These are phyloP conservation scores for Antarctomyces pellizariae DNA, from an alignment of 495 filamentous ascomycete species.

Conservation along the genomic window DNA sequence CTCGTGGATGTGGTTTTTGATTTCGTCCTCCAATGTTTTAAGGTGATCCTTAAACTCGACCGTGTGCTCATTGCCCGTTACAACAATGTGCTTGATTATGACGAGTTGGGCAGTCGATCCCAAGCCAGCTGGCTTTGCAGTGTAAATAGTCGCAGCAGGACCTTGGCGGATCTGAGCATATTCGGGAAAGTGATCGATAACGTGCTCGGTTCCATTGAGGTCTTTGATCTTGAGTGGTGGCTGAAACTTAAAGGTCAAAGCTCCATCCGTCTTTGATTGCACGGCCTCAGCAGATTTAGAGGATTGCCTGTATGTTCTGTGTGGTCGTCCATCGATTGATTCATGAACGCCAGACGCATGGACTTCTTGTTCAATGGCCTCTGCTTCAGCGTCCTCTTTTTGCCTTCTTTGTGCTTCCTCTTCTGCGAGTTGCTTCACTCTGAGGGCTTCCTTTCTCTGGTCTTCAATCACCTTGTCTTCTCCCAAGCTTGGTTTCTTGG, in stretches of 20 bases:
- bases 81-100: conserved; percentile 42
- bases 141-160: conserved; percentile 34
- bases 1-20: conserved; percentile 54
- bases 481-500: too few species aligned
- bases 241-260: too few species aligned
- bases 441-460: too few species aligned
- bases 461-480: too few species aligned
- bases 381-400: conserved; percentile 16
- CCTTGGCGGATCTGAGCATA: conserved; percentile 33
- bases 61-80: conserved; percentile 28
- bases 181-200: conserved; percentile 40
- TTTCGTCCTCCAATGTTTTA: conserved; percentile 36
- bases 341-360: conserved; percentile 2
- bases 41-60: conserved; percentile 38
- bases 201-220: conserved; percentile 25
- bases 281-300: conserved; percentile 13
- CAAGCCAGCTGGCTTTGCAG: conserved; percentile 31
- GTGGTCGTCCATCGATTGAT: conserved; percentile 6
- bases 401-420: conserved; percentile 29
- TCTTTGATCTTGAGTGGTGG: conserved; percentile 37
- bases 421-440: conserved; percentile 46
- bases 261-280: conserved; percentile 24
- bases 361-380: conserved; percentile 8
- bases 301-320: conserved; percentile 17
- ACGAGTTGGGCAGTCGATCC: conserved; percentile 32